phyloP scores from a whole-genome alignment of 164 flowering plant genomes.

The Magnolia sinica region DNA sequence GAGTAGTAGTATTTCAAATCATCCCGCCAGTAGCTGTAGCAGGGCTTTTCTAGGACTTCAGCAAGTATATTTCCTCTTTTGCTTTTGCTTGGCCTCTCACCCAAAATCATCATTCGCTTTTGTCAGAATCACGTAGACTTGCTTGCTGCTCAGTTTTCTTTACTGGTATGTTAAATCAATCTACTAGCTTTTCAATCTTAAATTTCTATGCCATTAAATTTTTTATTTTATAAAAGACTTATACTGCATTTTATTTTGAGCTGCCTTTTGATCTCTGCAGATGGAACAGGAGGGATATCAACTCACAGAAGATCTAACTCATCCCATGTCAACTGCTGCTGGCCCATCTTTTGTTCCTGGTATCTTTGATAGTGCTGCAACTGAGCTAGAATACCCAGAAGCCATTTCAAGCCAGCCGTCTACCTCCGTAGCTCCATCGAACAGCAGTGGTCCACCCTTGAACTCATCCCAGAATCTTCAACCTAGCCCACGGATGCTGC shows the following conservation, averaged over 20 bases:
- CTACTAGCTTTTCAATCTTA: not conserved
- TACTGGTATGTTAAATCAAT: constrained; percentile 43
- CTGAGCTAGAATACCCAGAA: constrained; percentile 39
- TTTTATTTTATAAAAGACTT: not conserved
- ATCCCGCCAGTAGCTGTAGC: not conserved
- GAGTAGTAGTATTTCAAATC: not conserved
- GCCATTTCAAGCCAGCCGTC: too few species aligned
- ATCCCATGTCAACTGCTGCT: constrained; percentile 43
- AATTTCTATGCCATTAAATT: not conserved
- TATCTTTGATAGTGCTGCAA: constrained; percentile 26
- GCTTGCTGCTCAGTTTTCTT: constrained; percentile 61
- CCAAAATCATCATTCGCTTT: constrained; percentile 12
- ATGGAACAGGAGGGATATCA: constrained; percentile 69
- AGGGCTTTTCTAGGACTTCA: not conserved
- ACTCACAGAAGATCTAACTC: constrained; percentile 46
- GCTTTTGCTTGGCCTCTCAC: constrained; percentile 11
- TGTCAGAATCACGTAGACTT: constrained; percentile 77
- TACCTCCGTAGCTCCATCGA: too few species aligned
- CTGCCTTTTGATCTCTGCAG: constrained; percentile 32
- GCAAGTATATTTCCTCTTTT: constrained; percentile 1
- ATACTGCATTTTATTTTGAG: not conserved
- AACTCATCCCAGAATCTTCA: too few species aligned
- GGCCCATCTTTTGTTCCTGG: constrained; percentile 41
- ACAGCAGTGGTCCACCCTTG: too few species aligned
- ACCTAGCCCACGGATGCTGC: constrained; percentile 39